These are phyloP conservation scores for Thelonectria blattea DNA, from an alignment of 2,329 filamentous ascomycete species.

Conservation along the genomic window DNA sequence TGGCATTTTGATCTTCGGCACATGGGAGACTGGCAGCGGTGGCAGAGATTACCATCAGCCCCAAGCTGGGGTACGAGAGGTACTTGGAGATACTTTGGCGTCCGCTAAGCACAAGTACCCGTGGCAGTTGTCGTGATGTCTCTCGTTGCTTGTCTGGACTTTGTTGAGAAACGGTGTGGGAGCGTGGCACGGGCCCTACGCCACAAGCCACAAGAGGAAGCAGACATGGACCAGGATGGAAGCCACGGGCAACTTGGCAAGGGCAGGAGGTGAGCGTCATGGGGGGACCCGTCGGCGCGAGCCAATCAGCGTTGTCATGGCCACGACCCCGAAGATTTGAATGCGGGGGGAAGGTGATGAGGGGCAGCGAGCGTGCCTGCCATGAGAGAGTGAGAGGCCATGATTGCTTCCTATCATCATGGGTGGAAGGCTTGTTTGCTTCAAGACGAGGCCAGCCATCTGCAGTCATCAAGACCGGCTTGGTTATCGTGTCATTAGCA, in stretches of 20 bases:
- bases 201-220: constrained; percentile 5
- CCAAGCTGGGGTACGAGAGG: constrained; percentile 5
- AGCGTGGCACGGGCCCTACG: constrained; percentile 13
- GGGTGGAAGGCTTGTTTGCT: too few relatives aligned
- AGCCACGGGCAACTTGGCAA: not conserved
- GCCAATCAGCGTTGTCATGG: constrained; percentile 24
- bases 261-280: constrained; percentile 10
- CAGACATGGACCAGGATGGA: not conserved
- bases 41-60: not conserved
- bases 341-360: constrained; percentile 34
- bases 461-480: not conserved
- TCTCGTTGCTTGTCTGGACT: constrained; percentile 3
- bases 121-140: not conserved
- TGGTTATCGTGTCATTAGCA: not conserved
- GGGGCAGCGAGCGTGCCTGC: constrained; percentile 21
- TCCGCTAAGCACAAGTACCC: constrained; percentile 16
- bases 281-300: not conserved
- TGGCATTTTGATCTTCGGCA: not conserved
- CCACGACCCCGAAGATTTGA: constrained; percentile 30
- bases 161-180: constrained; percentile 31
- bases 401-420: not conserved
- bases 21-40: constrained; percentile 1
- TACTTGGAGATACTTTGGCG: constrained; percentile 19
- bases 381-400: constrained; percentile 22
- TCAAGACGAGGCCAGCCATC: not conserved